Evolutionary conservation across 169 alveolate genomes (phyloP), one percentile per base, ranked within the genome.

Genomic region (Cyclospora cayetanensis): DNA sequence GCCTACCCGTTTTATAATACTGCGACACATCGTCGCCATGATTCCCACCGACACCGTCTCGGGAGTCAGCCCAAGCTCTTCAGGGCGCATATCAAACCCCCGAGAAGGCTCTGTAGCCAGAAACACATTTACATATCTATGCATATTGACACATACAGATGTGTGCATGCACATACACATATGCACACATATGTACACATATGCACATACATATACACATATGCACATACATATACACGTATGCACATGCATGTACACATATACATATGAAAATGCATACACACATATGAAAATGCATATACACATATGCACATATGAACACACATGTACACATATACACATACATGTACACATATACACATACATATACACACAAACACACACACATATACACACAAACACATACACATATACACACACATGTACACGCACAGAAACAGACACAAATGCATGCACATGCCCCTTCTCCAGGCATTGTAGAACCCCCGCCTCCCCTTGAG

Each of bases 1-100:
- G n/a, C n/a, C n/a, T n/a, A n/a, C n/a, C n/a, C n/a, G n/a, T n/a
- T n/a, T n/a, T n/a, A n/a, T n/a, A n/a, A n/a, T n/a, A n/a, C n/a
- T n/a, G n/a, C n/a, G n/a, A n/a, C n/a, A n/a, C n/a, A n/a, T 84
- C n/a, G 91, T 84, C 1, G 93, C 93, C 87, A 76, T 55, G 70
- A 76, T 42, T 12, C 89, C 89, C 20, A 89, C 93, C 50, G 88
- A 74, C 1, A 76, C 70, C 22, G 72, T 43, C 74, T 85, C 92
- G 1, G 92, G 92, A 4, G 92, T 85, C n/a, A 37, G 2, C 25
- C 77, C 90, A 9, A 82, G 3, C 4, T 82, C 90, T n/a, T 82
- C 90, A 2, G 90, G 90, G 18, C 90, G 29, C 18, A 74, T 4
- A 39, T 82, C 90, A 42, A 82, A 82, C 39, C 90, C 90, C 18